Conservation (phyloP, 192 early-diverging fungal species). For the Coemansia sp. region DNA sequence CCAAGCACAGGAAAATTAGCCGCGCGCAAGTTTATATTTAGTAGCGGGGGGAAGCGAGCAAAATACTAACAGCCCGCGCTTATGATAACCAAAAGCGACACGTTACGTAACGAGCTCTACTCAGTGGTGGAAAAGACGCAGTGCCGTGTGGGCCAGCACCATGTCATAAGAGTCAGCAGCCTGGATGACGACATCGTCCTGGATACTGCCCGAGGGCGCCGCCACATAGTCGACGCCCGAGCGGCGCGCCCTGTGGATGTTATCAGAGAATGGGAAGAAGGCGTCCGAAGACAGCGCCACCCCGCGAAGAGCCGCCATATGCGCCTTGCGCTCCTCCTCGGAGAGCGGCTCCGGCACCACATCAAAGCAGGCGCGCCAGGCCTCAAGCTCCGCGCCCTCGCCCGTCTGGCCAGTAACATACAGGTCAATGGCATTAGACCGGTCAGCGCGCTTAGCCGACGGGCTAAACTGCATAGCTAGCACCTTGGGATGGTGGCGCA, state of each 20-base stretch:
- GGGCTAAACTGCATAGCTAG: conserved; percentile 85
- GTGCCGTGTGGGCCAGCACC: conserved; percentile 80
- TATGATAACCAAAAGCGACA: not conserved
- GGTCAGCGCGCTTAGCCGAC: conserved; percentile 88
- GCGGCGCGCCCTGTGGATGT: conserved; percentile 79
- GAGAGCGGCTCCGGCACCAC: conserved; percentile 77
- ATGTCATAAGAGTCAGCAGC: conserved; percentile 80
- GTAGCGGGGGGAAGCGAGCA: not conserved
- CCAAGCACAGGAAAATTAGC: not conserved
- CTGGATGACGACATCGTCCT: conserved; percentile 81
- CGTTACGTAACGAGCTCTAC: not conserved
- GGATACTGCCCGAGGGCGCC: conserved; percentile 88
- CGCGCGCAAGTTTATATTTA: not conserved
- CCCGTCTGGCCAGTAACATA: conserved; percentile 89
- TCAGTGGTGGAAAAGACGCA: conserved; percentile 97
- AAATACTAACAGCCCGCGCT: not conserved
- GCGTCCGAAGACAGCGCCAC: conserved; percentile 94
- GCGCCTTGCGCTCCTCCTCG: conserved; percentile 72
- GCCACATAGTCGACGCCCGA: conserved; percentile 88
- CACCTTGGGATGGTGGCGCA: conserved; percentile 94
- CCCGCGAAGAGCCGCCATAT: conserved; percentile 65
- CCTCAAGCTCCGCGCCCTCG: conserved; percentile 60
- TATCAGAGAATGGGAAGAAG: conserved; percentile 99
- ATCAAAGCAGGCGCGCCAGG: conserved; percentile 82
- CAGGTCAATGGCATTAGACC: conserved; percentile 95